A percentile compares a stretch with the other conserved stretches of the same genome.
Conservation (phyloP, 768 basidiomycete species). For the Chiua virens region DNA sequence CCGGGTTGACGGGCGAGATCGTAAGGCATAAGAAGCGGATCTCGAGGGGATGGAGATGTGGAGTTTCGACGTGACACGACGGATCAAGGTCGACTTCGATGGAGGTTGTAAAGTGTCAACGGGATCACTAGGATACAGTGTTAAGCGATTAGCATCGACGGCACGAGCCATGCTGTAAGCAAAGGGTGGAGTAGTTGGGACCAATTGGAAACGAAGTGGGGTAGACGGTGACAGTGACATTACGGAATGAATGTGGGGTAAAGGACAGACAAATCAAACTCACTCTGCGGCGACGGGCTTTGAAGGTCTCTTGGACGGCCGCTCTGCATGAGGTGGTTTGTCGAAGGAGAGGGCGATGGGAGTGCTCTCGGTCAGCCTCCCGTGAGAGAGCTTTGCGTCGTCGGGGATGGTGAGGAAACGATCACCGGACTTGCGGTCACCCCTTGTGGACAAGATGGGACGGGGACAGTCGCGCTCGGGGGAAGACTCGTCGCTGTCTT, state of each 20-base stretch:
- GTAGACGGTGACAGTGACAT: not conserved
- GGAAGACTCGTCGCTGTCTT: slow-evolving; percentile 26
- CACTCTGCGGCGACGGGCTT: slow-evolving; percentile 5
- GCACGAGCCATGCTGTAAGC: too few species aligned
- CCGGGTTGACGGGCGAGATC: slow-evolving; percentile 14
- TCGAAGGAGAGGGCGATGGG: slow-evolving; percentile 1
- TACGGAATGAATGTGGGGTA: slow-evolving; percentile 3
- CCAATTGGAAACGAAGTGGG: too few species aligned
- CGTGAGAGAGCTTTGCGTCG: not conserved
- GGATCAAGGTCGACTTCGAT: slow-evolving; percentile 23
- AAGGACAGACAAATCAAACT: not conserved
- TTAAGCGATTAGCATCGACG: not conserved
- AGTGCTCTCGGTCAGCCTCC: not conserved
- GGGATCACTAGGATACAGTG: not conserved
- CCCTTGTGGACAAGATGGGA: not conserved
- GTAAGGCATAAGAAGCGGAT: slow-evolving; percentile 2
- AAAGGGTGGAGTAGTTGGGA: too few species aligned
- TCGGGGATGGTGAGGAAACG: not conserved
- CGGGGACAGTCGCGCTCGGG: slow-evolving; percentile 10
- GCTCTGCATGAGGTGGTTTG: not conserved
- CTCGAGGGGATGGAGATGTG: slow-evolving; percentile 20
- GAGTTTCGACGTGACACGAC: slow-evolving; percentile 31
- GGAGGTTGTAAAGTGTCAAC: not conserved
- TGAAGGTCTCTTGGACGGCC: not conserved
- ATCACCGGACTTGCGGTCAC: slow-evolving; percentile 1